phyloP scores from a whole-genome alignment of 2,329 filamentous ascomycete genomes.

The Pseudocercospora cruenta region DNA sequence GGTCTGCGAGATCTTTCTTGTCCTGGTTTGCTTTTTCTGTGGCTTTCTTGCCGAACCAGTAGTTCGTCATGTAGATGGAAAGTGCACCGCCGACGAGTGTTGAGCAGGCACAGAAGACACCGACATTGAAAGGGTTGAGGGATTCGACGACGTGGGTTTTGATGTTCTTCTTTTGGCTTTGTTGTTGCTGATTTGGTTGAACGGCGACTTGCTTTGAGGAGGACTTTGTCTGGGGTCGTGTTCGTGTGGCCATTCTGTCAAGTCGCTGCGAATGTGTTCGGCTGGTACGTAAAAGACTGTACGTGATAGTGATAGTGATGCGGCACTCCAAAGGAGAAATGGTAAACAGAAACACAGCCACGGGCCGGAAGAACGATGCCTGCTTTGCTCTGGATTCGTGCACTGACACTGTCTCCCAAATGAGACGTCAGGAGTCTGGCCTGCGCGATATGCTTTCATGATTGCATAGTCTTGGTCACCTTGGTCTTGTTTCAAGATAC shows the following conservation, averaged over 20 bases:
- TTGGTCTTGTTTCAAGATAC: neutral
- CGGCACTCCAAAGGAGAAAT: neutral
- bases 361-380: neutral
- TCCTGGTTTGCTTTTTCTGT: conserved; percentile 1
- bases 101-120: conserved; percentile 7
- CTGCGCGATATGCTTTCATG: neutral
- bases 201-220: conserved; percentile 4
- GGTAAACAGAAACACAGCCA: conserved; percentile 2
- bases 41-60: conserved; percentile 8
- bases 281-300: neutral
- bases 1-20: neutral
- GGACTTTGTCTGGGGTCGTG: neutral
- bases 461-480: neutral
- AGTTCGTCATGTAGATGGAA: conserved; percentile 8
- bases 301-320: conserved; percentile 4
- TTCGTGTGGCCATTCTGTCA: conserved; percentile 6
- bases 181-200: neutral
- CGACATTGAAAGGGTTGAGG: conserved; percentile 4
- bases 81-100: conserved; percentile 6
- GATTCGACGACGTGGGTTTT: neutral
- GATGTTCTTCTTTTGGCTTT: conserved; percentile 4
- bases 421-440: neutral
- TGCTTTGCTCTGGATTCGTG: neutral
- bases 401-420: neutral
- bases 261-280: neutral